A percentile compares a stretch with the other conserved stretches of the same genome.
These are phyloP conservation scores for Candida maesae DNA, from an alignment of 805 yeast species.

Conservation along the genomic window DNA sequence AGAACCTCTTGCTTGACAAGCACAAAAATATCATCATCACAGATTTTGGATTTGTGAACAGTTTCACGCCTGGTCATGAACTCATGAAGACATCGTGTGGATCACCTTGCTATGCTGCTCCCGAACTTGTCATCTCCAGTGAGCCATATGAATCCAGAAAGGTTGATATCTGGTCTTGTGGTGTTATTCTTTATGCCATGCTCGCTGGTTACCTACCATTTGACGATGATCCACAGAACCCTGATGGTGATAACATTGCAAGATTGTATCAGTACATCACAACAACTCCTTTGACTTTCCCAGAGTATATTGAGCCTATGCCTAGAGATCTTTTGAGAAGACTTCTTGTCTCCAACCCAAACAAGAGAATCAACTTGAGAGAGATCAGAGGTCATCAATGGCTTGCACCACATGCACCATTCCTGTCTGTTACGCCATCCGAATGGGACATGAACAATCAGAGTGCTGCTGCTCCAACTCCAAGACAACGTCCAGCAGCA, in stretches of 20 bases:
- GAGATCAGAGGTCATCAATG: slow-evolving; percentile 81
- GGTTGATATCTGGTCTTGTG: slow-evolving; percentile 97
- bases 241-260: slow-evolving; percentile 92
- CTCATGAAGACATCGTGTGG: slow-evolving; percentile 88
- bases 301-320: slow-evolving; percentile 85
- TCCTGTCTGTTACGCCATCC: slow-evolving; percentile 76
- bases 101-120: slow-evolving; percentile 92
- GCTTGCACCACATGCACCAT: slow-evolving; percentile 80
- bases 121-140: slow-evolving; percentile 86
- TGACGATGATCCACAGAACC: slow-evolving; percentile 96
- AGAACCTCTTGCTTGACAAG: slow-evolving; percentile 66
- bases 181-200: slow-evolving; percentile 94
- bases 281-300: slow-evolving; percentile 87
- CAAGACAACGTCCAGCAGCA: slow-evolving; percentile 28
- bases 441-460: slow-evolving; percentile 72
- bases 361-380: slow-evolving; percentile 60
- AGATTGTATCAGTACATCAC: slow-evolving; percentile 89
- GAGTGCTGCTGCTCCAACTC: slow-evolving; percentile 29
- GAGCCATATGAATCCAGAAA: slow-evolving; percentile 87
- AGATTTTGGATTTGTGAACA: slow-evolving; percentile 90
- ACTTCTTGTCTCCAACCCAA: slow-evolving; percentile 83
- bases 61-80: slow-evolving; percentile 57
- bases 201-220: slow-evolving; percentile 95
- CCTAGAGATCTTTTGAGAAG: slow-evolving; percentile 88
- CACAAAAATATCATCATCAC: slow-evolving; percentile 71